Conservation (phyloP, 2,329 filamentous ascomycete species). For the Neurospora sp. region DNA sequence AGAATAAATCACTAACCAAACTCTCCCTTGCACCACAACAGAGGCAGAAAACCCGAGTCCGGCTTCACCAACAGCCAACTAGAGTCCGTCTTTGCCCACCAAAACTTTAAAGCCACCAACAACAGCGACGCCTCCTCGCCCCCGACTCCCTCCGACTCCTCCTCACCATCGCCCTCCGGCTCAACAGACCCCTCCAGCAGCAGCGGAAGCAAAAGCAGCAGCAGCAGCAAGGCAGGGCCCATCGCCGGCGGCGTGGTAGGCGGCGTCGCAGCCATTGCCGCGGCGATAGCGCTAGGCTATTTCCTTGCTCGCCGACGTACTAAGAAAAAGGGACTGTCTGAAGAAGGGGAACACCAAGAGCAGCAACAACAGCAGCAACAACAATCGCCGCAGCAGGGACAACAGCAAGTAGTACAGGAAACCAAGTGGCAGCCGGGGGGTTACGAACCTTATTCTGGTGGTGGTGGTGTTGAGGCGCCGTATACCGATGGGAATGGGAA, state of each 20-base stretch:
- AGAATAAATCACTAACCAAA: not conserved
- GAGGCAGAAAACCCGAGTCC: constrained; percentile 4
- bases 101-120: not conserved
- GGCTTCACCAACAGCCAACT: constrained; percentile 3
- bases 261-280: constrained; percentile 4
- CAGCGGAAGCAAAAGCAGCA: not conserved
- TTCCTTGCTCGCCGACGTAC: not conserved
- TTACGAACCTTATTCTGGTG: not conserved
- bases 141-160: not conserved
- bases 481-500: not conserved
- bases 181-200: not conserved
- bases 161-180: constrained; percentile 4
- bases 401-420: not conserved
- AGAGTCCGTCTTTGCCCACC: not conserved
- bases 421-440: not conserved
- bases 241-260: constrained; percentile 18
- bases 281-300: constrained; percentile 10
- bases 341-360: not conserved
- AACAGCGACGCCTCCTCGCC: not conserved
- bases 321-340: not conserved
- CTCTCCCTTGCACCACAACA: not conserved
- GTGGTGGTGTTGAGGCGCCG: not conserved
- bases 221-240: constrained; percentile 16
- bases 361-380: not conserved
- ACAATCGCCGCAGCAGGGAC: not conserved